These are phyloP conservation scores for Tephrocybe sp. DNA, from an alignment of 768 basidiomycete genomes.

Conservation along the genomic window DNA sequence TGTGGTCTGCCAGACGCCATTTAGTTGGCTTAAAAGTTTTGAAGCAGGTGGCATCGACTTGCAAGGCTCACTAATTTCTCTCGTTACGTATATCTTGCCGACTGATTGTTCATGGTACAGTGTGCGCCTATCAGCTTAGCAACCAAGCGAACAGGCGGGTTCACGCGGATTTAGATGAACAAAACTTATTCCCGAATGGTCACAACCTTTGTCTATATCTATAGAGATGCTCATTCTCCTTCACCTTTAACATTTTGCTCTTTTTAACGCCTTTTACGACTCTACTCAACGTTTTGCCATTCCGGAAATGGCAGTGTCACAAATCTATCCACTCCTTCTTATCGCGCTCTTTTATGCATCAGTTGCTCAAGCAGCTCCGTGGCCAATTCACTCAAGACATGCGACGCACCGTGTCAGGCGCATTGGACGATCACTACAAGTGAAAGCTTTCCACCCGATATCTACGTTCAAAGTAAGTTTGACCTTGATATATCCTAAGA, in stretches of 20 bases:
- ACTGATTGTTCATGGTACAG: no score
- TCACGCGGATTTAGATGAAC: neutral
- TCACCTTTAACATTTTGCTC: neutral
- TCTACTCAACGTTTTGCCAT: conserved; percentile 14
- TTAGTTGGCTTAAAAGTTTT: no score
- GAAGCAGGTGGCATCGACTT: no score
- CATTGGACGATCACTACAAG: conserved; percentile 22
- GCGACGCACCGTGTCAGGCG: conserved; percentile 27
- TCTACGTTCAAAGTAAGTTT: conserved; percentile 20
- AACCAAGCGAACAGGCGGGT: conserved; percentile 5
- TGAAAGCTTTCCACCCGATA: conserved; percentile 25
- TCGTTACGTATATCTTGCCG: no score
- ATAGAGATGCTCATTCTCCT: neutral
- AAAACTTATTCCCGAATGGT: conserved; percentile 1
- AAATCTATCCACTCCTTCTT: conserved; percentile 24
- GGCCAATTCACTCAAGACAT: conserved; percentile 26
- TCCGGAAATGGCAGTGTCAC: conserved; percentile 28
- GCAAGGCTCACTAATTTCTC: no score
- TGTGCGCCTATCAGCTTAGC: neutral
- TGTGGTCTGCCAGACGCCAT: no score
- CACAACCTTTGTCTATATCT: neutral
- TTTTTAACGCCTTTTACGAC: conserved; percentile 9
- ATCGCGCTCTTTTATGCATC: conserved; percentile 20
- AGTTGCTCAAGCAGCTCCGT: conserved; percentile 26
- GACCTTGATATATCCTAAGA: neutral